Percentiles rank a stretch among this genome's conserved stretches.
Evolutionary conservation across 352 stramenopile genomes (phyloP).

Genomic region (Globisporangium emineosum): DNA sequence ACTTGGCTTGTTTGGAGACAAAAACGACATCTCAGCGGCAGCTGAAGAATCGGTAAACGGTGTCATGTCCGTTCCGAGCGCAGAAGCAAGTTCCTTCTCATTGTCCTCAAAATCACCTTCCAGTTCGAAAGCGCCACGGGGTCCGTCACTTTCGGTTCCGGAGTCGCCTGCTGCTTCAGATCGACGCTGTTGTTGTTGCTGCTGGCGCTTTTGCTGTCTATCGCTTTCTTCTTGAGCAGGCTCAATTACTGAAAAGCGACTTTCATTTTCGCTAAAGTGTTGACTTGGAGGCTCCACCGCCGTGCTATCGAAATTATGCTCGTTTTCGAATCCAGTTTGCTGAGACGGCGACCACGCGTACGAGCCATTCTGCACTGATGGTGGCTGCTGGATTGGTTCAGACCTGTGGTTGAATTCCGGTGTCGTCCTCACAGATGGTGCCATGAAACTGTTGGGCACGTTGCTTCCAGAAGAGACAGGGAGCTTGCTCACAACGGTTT

Average conservation of each 20-base stretch:
- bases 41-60: no score
- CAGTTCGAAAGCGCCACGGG: background rate
- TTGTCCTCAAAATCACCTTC: background rate
- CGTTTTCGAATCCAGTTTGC: background rate
- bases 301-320: background rate
- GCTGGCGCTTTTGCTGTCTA: background rate
- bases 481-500: background rate
- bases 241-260: slow-evolving; percentile 2
- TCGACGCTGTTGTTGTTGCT: background rate
- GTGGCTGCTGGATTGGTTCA: background rate
- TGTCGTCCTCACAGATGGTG: background rate
- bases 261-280: background rate
- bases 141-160: slow-evolving; percentile 1
- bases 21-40: slow-evolving; percentile 33
- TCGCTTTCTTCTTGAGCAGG: background rate
- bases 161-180: background rate
- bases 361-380: background rate
- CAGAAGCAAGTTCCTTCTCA: background rate
- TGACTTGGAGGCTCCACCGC: background rate
- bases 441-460: background rate
- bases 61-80: background rate
- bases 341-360: background rate
- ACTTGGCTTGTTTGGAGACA: slow-evolving; percentile 40
- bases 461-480: background rate
- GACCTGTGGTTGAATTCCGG: background rate